A percentile compares a stretch with the other conserved stretches of the same genome.
Conservation (phyloP, 2,329 filamentous ascomycete genomes). For the Dothideomycetes sp. region DNA sequence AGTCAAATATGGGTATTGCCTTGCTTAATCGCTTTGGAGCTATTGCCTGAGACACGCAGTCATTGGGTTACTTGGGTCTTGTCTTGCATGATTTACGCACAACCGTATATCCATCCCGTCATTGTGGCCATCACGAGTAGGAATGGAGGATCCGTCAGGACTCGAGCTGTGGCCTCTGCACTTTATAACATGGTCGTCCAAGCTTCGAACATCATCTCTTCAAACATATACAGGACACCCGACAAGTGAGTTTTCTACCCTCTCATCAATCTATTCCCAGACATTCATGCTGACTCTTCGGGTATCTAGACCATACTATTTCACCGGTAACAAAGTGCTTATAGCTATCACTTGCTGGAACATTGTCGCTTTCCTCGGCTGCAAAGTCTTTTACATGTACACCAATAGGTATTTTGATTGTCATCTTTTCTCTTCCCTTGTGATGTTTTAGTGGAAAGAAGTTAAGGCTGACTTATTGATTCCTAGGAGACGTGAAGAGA, state of each 20-base stretch:
- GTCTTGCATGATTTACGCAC: slow-evolving; percentile 30
- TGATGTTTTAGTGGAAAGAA: no score
- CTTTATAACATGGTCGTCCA: slow-evolving; percentile 50
- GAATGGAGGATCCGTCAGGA: slow-evolving; percentile 54
- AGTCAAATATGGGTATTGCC: slow-evolving; percentile 35
- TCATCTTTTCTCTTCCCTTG: no score
- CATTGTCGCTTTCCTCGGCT: slow-evolving; percentile 41
- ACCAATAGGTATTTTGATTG: slow-evolving; percentile 33
- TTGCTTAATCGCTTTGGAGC: slow-evolving; percentile 30
- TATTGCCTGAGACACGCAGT: slow-evolving; percentile 26
- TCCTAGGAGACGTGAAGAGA: slow-evolving; percentile 31
- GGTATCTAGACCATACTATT: slow-evolving; percentile 41
- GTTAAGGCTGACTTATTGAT: slow-evolving; percentile 17
- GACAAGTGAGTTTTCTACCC: slow-evolving; percentile 16
- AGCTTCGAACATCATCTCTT: slow-evolving; percentile 30
- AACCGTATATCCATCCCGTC: slow-evolving; percentile 45
- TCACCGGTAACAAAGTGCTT: slow-evolving; percentile 45
- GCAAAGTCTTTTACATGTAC: slow-evolving; percentile 46
- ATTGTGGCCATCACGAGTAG: slow-evolving; percentile 52
- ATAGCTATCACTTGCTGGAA: slow-evolving; percentile 43
- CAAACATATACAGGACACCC: slow-evolving; percentile 6
- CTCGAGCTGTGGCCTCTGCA: slow-evolving; percentile 52
- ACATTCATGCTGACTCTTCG: slow-evolving; percentile 13
- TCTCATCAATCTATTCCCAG: slow-evolving; percentile 22
- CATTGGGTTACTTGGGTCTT: slow-evolving; percentile 32